These are phyloP conservation scores for Fallopia convolvulus DNA, from an alignment of 148 eudicot species.

Conservation along the genomic window DNA sequence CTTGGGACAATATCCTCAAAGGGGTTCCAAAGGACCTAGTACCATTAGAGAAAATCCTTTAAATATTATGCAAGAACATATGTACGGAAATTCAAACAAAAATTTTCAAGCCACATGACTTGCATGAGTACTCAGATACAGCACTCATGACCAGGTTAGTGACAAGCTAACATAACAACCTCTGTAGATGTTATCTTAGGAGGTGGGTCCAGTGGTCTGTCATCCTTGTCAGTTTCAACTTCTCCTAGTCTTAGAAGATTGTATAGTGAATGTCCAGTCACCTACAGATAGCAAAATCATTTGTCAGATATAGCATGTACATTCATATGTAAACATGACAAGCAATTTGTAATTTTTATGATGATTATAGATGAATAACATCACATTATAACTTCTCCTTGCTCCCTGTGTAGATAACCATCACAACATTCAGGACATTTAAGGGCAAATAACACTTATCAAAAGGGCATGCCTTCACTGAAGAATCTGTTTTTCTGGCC, in stretches of 20 bases:
- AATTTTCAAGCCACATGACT: constrained; percentile 2
- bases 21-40: constrained; percentile 91
- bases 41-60: constrained; percentile 16
- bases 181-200: constrained; percentile 77
- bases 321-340: neutral
- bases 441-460: neutral
- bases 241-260: constrained; percentile 83
- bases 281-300: constrained; percentile 32
- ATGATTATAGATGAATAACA: neutral
- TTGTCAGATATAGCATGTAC: neutral
- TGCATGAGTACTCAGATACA: neutral
- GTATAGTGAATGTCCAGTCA: constrained; percentile 92
- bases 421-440: neutral
- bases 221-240: constrained; percentile 74
- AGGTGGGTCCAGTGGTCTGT: constrained; percentile 79
- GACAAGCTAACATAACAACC: constrained; percentile 32
- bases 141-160: neutral
- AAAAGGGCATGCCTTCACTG: neutral
- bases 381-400: neutral
- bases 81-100: neutral
- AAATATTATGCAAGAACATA: neutral
- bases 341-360: neutral
- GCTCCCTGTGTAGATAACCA: neutral
- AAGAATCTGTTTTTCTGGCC: neutral
- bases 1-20: constrained; percentile 93